A percentile compares a stretch with the other conserved stretches of the same genome.
These are phyloP conservation scores for Epichloe coenophiala DNA, from an alignment of 2,329 filamentous ascomycete genomes.

Conservation along the genomic window DNA sequence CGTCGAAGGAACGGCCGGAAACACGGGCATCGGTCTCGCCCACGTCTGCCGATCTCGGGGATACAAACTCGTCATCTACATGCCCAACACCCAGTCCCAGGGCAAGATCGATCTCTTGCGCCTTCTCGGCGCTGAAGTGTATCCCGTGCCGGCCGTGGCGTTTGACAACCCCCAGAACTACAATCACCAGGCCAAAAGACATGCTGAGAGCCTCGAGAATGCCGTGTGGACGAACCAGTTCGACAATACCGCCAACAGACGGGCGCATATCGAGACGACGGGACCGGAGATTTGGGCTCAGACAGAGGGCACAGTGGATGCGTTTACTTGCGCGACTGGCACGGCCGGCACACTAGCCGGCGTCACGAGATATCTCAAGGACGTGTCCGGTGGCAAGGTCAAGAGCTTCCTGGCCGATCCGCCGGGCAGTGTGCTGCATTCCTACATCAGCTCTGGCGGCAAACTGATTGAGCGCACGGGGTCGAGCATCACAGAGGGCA, in stretches of 20 bases:
- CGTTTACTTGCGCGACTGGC: slow-evolving; percentile 90
- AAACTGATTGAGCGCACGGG: slow-evolving; percentile 70
- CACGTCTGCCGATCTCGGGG: slow-evolving; percentile 88
- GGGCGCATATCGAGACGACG: slow-evolving; percentile 91
- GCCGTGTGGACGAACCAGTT: slow-evolving; percentile 99
- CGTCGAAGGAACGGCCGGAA: slow-evolving; percentile 92
- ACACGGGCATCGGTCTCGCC: slow-evolving; percentile 93
- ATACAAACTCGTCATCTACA: slow-evolving; percentile 96
- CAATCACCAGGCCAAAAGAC: slow-evolving; percentile 86
- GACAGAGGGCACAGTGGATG: slow-evolving; percentile 73
- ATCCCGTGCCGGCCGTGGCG: slow-evolving; percentile 88
- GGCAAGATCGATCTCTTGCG: slow-evolving; percentile 92
- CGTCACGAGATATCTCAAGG: slow-evolving; percentile 78
- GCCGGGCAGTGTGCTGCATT: slow-evolving; percentile 83
- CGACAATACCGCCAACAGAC: slow-evolving; percentile 87
- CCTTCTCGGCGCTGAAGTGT: slow-evolving; percentile 84
- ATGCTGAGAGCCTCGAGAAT: slow-evolving; percentile 75
- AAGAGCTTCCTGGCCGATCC: slow-evolving; percentile 88
- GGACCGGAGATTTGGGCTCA: slow-evolving; percentile 96
- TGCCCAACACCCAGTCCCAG: slow-evolving; percentile 97
- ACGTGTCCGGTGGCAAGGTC: slow-evolving; percentile 61
- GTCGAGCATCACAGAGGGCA: slow-evolving; percentile 91
- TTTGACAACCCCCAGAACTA: slow-evolving; percentile 95
- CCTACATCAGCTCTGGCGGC: slow-evolving; percentile 76
- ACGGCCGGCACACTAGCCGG: slow-evolving; percentile 88